Percentiles rank a stretch among this genome's conserved stretches.
Evolutionary conservation across 1,139 yeast species (phyloP).

Genomic region (Pichia sp.): DNA sequence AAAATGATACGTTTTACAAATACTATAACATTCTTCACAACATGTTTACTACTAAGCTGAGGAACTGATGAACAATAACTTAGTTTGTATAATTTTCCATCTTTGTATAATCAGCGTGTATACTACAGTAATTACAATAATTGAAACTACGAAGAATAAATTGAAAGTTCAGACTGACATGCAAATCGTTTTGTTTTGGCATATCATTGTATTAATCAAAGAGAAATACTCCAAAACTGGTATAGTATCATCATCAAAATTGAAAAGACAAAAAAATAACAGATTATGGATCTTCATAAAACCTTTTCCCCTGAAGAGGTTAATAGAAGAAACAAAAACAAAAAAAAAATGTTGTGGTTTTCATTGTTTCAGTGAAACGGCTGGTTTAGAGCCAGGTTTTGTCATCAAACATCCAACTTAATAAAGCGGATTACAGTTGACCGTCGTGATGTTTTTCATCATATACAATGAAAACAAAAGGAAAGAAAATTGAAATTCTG

Average conservation of each 20-base stretch:
- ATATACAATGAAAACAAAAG: slow-evolving; percentile 47
- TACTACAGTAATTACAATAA: neutral
- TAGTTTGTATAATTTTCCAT: neutral
- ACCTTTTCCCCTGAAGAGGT: slow-evolving; percentile 7
- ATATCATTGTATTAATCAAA: slow-evolving; percentile 13
- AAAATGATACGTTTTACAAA: slow-evolving; percentile 15
- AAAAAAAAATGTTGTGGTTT: neutral
- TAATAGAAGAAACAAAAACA: neutral
- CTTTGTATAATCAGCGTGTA: slow-evolving; percentile 1
- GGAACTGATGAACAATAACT: neutral
- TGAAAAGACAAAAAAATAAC: slow-evolving; percentile 4
- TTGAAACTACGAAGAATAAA: neutral
- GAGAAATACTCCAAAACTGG: slow-evolving; percentile 20
- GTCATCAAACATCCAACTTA: slow-evolving; percentile 87
- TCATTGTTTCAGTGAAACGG: slow-evolving; percentile 34
- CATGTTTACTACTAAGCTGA: slow-evolving; percentile 2
- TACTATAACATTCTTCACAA: slow-evolving; percentile 12
- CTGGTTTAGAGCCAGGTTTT: slow-evolving; percentile 92
- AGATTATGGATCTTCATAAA: neutral
- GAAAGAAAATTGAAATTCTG: neutral
- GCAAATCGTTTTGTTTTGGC: slow-evolving; percentile 51
- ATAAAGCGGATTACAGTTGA: slow-evolving; percentile 84
- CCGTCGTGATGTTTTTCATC: slow-evolving; percentile 99
- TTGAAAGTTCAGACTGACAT: slow-evolving; percentile 63
- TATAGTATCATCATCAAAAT: slow-evolving; percentile 18